Base-by-base conservation (phyloP, 768 basidiomycete species). In the Tylopilus sp. region DNA sequence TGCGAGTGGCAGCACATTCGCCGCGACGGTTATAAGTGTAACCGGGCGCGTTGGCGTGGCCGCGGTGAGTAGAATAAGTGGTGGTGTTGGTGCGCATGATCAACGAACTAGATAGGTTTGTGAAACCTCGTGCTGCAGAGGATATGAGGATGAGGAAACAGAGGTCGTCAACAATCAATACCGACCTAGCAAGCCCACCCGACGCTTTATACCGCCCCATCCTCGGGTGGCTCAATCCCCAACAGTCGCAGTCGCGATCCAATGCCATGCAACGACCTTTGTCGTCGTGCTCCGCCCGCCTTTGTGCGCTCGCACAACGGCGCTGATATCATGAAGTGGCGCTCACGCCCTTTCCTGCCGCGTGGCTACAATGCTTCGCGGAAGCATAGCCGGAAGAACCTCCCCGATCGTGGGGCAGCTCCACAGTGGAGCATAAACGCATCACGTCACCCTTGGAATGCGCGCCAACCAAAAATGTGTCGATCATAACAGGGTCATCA, bases 261-360 rank as follows among this genome's bases (percentile, higher is more conserved):
- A 26, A 48, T n/a, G n/a, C 58, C 56, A n/a, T 30, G 38, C 22
- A 25, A n/a, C n/a, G n/a, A n/a, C n/a, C n/a, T 52, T 62, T 62
- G 60, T 62, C 47, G 14, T 17, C 28, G 41, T 47, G 45, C 31
- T 28, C 29, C 22, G 33, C 30, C 41, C 40, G 26, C 49, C 61
- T 64, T 65, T 64, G 59, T 63, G 40, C 31, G 10, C 46, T 38
- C 48, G 45, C 25, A 22, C 21, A 33, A 42, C 29, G 45, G 51
- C 33, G 25, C 42, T 34, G 24, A 46, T 24, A n/a, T n/a, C n/a
- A n/a, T n/a, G n/a, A n/a, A n/a, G 28, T 57, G 28, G 22, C 34
- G 16, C 19, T 30, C 3, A 44, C 26, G 24, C 44, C 53, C 51
- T 55, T 57, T 59, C 33, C 12, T 19, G 52, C 56, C 44, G 41